Base-by-base conservation (phyloP, 805 yeast genomes). In the Hemisphaericaspora nanyangensis region DNA sequence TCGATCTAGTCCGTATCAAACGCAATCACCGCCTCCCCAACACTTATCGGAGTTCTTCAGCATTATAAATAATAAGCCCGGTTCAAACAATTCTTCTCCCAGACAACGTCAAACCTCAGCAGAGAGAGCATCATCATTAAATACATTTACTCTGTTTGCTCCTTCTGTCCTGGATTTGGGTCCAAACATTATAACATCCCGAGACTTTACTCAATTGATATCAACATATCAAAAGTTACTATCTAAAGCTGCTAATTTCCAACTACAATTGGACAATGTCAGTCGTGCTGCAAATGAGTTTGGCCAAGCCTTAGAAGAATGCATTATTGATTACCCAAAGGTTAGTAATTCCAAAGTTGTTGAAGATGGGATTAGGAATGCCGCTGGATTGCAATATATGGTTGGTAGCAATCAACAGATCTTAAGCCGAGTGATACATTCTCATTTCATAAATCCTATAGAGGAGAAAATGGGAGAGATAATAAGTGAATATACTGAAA, bases 401-500 rank as follows among this genome's bases (percentile, higher is more conserved):
- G 74, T 85, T 15, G 80, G 91, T 0, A 86, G 85, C 55, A 93
- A 86, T 54, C 83, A 84, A 44, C 81, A 80, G 44, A 77, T 88
- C 11, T 66, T 88, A 47, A 73, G 87, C 12, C 65, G 78, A 38
- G 61, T 79, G 33, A 56, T 87, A 1, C 60, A 64, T n/a, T 53
- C 67, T n/a, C 68, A 73, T 25, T 77, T 87, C 50, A 78, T 73
- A 38, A 64, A 57, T 12, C 85, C 87, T 0, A 61, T 84, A 26
- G 46, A 49, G 11, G 55, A 60, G 5, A 74, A 74, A 28, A 64
- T 77, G 12, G 63, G 58, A 5, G 58, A 60, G 11, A 77, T 82
- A 46, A 60, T 69, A 35, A 46, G 53, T 11, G 64, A 68, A n/a
- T 68, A 74, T 24, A 56, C 60, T 17, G 54, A 58, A 11, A 74